Evolutionary conservation across 768 basidiomycete species (phyloP).

Genomic region (Wakefieldia striispora): DNA sequence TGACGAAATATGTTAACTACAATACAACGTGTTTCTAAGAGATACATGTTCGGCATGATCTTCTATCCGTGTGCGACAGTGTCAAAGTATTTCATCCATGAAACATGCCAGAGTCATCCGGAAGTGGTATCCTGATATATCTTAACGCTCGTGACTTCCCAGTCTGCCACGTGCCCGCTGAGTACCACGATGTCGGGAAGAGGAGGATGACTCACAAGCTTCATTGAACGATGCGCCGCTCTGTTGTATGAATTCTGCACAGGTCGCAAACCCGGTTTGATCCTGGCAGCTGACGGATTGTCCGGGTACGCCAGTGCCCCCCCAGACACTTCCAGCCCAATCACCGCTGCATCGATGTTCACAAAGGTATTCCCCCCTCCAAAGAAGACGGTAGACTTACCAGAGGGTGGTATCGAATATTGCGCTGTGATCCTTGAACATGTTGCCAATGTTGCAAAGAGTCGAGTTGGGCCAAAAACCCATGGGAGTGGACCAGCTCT

Average conservation of each 20-base stretch:
- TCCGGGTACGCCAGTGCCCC: conserved; percentile 67
- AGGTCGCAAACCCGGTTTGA: conserved; percentile 79
- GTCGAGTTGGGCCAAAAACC: conserved; percentile 74
- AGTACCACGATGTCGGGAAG: conserved; percentile 3
- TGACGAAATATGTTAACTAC: neutral
- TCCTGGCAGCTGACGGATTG: conserved; percentile 85
- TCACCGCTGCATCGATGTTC: conserved; percentile 58
- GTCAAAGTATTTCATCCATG: conserved; percentile 4
- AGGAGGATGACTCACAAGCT: conserved; percentile 61
- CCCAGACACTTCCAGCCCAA: conserved; percentile 88
- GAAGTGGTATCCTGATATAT: conserved; percentile 55
- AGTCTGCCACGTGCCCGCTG: conserved; percentile 46
- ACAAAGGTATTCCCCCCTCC: conserved; percentile 1
- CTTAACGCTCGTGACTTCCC: conserved; percentile 77
- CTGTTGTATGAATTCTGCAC: conserved; percentile 71
- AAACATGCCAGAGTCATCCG: conserved; percentile 7
- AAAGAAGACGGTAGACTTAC: conserved; percentile 33
- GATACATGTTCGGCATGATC: conserved; percentile 14
- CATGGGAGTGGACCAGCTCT: conserved; percentile 71
- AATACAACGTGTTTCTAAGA: conserved; percentile 22
- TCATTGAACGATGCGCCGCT: conserved; percentile 68
- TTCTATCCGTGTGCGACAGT: conserved; percentile 11
- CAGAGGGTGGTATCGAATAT: conserved; percentile 90
- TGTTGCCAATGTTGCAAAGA: conserved; percentile 72
- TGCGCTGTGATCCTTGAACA: conserved; percentile 71